Percentiles rank a stretch among this genome's conserved stretches.
Evolutionary conservation across 2,329 filamentous ascomycete genomes (phyloP).

Genomic region (Claviceps sp.): DNA sequence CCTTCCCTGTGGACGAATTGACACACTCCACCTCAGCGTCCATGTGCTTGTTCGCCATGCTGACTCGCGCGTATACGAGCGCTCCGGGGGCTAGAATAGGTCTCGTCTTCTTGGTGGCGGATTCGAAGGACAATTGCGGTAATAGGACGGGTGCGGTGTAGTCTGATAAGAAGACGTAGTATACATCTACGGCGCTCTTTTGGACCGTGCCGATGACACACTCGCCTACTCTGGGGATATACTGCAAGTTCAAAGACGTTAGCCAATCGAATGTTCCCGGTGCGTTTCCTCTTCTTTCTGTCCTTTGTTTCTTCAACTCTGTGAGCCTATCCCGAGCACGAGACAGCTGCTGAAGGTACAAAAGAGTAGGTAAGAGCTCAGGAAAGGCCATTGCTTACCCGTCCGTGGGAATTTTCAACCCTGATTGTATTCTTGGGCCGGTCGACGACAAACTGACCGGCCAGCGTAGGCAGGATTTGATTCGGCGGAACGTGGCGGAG

Average conservation of each 20-base stretch:
- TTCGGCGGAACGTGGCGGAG: conserved; percentile 70
- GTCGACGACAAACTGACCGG: conserved; percentile 55
- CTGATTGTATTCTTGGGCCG: conserved; percentile 63
- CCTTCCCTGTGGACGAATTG: conserved; percentile 71
- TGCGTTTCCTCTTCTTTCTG: neutral
- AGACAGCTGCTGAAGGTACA: neutral
- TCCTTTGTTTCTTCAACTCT: neutral
- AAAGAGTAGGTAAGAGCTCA: neutral
- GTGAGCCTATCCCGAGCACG: too few relatives aligned
- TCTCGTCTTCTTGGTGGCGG: conserved; percentile 80
- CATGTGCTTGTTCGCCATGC: conserved; percentile 65
- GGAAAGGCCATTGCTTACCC: conserved; percentile 33
- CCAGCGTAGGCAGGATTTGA: conserved; percentile 54
- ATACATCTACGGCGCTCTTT: conserved; percentile 62
- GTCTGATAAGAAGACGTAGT: conserved; percentile 63
- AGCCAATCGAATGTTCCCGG: too few relatives aligned
- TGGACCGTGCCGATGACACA: conserved; percentile 79
- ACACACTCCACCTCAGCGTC: conserved; percentile 88
- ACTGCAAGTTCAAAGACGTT: conserved; percentile 33
- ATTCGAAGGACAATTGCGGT: conserved; percentile 84
- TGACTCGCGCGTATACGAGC: conserved; percentile 79
- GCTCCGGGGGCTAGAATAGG: conserved; percentile 63
- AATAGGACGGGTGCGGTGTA: conserved; percentile 54
- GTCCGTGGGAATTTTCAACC: conserved; percentile 57
- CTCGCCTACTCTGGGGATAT: conserved; percentile 67